Evolutionary conservation across 2,329 filamentous ascomycete genomes (phyloP).

Genomic region (Fusarium incarnatum): DNA sequence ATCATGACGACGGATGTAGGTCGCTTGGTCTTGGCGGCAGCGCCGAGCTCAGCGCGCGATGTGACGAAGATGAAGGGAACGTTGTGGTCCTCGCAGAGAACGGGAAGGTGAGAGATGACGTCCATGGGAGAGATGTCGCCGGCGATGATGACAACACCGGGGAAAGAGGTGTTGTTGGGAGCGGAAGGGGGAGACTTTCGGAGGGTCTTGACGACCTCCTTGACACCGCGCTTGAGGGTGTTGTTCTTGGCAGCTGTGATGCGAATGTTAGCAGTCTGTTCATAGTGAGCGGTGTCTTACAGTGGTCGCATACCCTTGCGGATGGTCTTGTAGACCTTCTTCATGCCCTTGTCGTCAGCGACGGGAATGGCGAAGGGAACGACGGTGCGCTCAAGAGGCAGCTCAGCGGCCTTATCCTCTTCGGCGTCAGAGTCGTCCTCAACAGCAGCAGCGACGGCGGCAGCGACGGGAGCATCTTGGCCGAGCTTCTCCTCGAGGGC

Average conservation of each 20-base stretch:
- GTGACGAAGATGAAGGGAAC: conserved; percentile 96
- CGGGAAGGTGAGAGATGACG: conserved; percentile 97
- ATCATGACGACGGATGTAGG: conserved; percentile 97
- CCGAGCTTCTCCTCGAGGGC: conserved; percentile 74
- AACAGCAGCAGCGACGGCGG: conserved; percentile 56
- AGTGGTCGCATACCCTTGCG: conserved; percentile 61
- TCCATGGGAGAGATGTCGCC: conserved; percentile 99
- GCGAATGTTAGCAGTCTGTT: conserved; percentile 29
- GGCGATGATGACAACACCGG: conserved; percentile 88
- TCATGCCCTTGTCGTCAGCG: conserved; percentile 80
- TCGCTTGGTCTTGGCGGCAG: conserved; percentile 93
- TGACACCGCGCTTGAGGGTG: conserved; percentile 96
- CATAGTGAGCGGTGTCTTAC: not conserved
- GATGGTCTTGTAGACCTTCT: conserved; percentile 70
- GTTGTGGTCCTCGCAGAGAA: conserved; percentile 97
- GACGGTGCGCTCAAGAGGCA: conserved; percentile 66
- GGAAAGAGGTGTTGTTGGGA: conserved; percentile 71
- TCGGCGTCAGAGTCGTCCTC: conserved; percentile 61
- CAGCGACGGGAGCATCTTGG: conserved; percentile 62
- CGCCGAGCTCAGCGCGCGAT: conserved; percentile 91
- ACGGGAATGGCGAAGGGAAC: conserved; percentile 88
- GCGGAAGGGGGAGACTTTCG: conserved; percentile 85
- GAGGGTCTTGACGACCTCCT: conserved; percentile 98
- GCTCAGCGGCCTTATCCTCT: conserved; percentile 58
- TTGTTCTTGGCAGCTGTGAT: conserved; percentile 88